Evolutionary conservation across 2,329 filamentous ascomycete species (phyloP).

Genomic region (Aspergillus pseudonomiae): DNA sequence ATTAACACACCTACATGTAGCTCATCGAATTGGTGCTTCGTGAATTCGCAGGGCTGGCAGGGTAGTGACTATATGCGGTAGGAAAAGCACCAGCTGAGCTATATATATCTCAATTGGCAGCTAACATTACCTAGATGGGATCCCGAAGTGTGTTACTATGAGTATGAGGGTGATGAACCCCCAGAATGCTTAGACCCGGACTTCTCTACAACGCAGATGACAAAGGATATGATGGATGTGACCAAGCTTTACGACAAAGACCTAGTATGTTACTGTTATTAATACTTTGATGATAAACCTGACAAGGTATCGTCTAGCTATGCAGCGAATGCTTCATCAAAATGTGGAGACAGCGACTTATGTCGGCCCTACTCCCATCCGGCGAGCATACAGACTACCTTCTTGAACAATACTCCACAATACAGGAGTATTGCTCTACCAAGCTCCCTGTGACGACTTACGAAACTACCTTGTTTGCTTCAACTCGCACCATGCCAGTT

Average conservation of each 20-base stretch:
- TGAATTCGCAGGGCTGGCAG: not conserved
- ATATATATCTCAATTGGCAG: not conserved
- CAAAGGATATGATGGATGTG: constrained; percentile 2
- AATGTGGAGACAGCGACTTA: constrained; percentile 4
- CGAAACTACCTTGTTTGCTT: constrained; percentile 1
- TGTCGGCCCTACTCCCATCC: not conserved
- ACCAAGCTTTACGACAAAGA: not conserved
- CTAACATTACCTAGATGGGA: not conserved
- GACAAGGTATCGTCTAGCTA: not conserved
- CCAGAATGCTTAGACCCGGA: not conserved
- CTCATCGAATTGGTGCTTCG: not conserved
- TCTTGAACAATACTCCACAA: constrained; percentile 3
- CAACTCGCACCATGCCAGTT: not conserved
- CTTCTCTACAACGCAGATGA: not conserved
- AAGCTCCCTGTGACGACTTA: constrained; percentile 2
- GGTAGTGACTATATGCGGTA: not conserved
- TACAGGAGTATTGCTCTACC: constrained; percentile 2
- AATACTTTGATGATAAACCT: no score
- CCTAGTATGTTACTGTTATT: not conserved
- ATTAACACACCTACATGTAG: no score
- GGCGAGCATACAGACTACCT: constrained; percentile 5
- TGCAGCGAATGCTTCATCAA: constrained; percentile 9
- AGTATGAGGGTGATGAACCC: not conserved
- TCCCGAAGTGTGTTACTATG: not conserved
- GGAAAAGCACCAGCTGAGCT: not conserved